phyloP scores from a whole-genome alignment of 192 early-diverging fungal species.

The Rhizophagus sp. region DNA sequence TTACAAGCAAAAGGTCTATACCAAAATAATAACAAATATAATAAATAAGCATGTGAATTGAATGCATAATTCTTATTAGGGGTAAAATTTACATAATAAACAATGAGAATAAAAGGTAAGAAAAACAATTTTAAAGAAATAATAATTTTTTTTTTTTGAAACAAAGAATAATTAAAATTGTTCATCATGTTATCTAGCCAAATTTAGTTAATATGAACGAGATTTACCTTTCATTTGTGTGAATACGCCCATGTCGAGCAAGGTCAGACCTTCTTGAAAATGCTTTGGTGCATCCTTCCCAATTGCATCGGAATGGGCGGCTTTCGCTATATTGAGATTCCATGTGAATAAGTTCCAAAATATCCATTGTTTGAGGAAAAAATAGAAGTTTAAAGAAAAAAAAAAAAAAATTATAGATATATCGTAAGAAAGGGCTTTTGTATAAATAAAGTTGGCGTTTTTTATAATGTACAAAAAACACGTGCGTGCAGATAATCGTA shows the following conservation, averaged over 20 bases:
- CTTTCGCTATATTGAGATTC: slow-evolving; percentile 46
- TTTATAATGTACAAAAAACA: neutral
- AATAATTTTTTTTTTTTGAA: neutral
- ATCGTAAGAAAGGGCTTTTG: no score
- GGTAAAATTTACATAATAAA: neutral
- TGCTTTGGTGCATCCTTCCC: slow-evolving; percentile 64
- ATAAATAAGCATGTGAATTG: neutral
- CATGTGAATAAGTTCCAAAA: slow-evolving; percentile 54
- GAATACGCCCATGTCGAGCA: slow-evolving; percentile 75
- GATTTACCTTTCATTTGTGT: slow-evolving; percentile 73
- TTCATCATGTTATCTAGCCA: neutral
- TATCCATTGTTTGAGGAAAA: slow-evolving; percentile 44
- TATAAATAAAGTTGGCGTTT: neutral
- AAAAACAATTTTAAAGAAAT: neutral
- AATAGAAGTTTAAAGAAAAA: no score
- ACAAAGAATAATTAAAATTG: neutral
- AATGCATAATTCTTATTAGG: neutral
- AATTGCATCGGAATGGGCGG: slow-evolving; percentile 57
- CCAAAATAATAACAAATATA: neutral
- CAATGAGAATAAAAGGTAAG: neutral
- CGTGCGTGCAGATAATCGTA: neutral
- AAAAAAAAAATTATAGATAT: neutral
- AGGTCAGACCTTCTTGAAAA: slow-evolving; percentile 74
- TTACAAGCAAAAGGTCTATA: slow-evolving; percentile 64
- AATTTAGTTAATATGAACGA: neutral